phyloP scores from a whole-genome alignment of 441 rosid genomes.

The Erodium trifolium region DNA sequence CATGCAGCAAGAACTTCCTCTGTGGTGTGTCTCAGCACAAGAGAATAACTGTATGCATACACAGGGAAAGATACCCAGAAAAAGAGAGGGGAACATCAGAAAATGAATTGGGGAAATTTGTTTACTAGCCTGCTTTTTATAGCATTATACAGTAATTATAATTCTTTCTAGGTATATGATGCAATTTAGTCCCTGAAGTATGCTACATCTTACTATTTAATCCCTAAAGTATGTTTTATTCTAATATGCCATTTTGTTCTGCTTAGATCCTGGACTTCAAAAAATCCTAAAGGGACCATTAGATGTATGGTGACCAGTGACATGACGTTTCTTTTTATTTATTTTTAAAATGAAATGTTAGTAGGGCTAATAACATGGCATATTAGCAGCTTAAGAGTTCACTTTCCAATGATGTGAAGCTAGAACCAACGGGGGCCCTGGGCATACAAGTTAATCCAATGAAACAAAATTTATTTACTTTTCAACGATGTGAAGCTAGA shows the following conservation, averaged over 20 bases:
- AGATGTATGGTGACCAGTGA: neutral
- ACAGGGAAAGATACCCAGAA: constrained; percentile 11
- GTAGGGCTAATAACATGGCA: neutral
- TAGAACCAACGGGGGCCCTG: too few species aligned
- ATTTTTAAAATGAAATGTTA: neutral
- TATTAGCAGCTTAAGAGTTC: too few species aligned
- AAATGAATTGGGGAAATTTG: neutral
- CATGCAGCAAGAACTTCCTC: constrained; percentile 94
- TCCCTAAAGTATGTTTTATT: neutral
- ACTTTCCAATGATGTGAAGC: neutral
- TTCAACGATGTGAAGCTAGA: neutral
- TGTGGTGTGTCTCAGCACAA: constrained; percentile 90
- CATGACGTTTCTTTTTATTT: neutral
- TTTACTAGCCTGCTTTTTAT: neutral
- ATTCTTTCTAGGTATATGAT: neutral
- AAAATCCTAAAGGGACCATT: neutral
- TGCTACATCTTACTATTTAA: neutral
- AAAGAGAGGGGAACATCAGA: constrained; percentile 6
- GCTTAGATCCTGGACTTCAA: too few species aligned
- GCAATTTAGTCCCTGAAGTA: neutral
- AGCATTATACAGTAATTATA: neutral
- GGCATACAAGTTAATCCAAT: neutral
- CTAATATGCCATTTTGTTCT: too few species aligned
- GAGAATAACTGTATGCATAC: constrained; percentile 60
- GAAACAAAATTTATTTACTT: neutral